These are phyloP conservation scores for Tricholoma matsutake DNA, from an alignment of 768 basidiomycete genomes.

Conservation along the genomic window DNA sequence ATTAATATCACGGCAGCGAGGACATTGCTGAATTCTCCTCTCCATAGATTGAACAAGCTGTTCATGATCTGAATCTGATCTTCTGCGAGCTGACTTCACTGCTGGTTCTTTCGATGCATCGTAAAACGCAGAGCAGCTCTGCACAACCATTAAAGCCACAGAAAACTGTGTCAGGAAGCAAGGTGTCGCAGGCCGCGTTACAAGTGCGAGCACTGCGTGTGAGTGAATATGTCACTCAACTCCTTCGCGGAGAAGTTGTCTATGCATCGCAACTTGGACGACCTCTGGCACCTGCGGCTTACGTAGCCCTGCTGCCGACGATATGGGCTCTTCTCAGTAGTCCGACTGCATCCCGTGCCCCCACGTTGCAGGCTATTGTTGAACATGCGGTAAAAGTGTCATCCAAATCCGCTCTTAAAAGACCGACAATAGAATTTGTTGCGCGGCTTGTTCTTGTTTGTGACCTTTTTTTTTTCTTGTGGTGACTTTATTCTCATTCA, in stretches of 20 bases:
- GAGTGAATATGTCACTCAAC: slow-evolving; percentile 55
- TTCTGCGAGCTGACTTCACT: slow-evolving; percentile 78
- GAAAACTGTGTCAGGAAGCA: neutral
- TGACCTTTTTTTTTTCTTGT: slow-evolving; percentile 7
- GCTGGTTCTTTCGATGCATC: slow-evolving; percentile 41
- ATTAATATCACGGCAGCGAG: neutral
- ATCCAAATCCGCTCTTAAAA: slow-evolving; percentile 63
- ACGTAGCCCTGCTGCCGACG: slow-evolving; percentile 68
- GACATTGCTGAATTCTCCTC: neutral
- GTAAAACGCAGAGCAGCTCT: slow-evolving; percentile 15
- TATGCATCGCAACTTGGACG: slow-evolving; percentile 44
- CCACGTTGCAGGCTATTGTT: slow-evolving; percentile 53
- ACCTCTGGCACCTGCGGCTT: slow-evolving; percentile 53
- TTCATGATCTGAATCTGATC: slow-evolving; percentile 70
- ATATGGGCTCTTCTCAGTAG: slow-evolving; percentile 72
- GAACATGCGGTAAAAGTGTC: slow-evolving; percentile 61
- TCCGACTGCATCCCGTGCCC: slow-evolving; percentile 19
- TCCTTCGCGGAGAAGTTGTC: slow-evolving; percentile 50
- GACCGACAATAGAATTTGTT: slow-evolving; percentile 71
- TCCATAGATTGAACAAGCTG: slow-evolving; percentile 56
- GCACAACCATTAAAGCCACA: slow-evolving; percentile 16
- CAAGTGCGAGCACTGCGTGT: slow-evolving; percentile 48
- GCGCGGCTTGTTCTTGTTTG: slow-evolving; percentile 67
- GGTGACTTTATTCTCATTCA: slow-evolving; percentile 1
- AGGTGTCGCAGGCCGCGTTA: slow-evolving; percentile 16